Percentiles rank a stretch among this genome's conserved stretches.
These are phyloP conservation scores for Xylaria acuta DNA, from an alignment of 495 filamentous ascomycete genomes.

Conservation along the genomic window DNA sequence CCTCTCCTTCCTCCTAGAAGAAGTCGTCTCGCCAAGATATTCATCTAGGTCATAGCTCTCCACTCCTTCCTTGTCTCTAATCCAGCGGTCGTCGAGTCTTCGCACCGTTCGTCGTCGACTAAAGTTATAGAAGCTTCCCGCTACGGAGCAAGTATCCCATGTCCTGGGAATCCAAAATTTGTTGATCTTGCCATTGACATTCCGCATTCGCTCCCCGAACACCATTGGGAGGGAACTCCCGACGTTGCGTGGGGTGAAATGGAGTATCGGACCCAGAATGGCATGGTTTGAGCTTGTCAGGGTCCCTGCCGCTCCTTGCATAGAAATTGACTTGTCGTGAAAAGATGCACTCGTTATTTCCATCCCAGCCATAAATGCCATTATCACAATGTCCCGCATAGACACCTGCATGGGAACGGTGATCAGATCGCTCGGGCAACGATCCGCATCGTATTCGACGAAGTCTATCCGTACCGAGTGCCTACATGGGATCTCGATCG, in stretches of 20 bases:
- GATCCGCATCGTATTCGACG: constrained; percentile 13
- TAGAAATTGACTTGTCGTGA: constrained; percentile 11
- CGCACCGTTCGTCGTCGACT: constrained; percentile 6
- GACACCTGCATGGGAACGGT: constrained; percentile 13
- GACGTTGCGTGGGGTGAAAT: constrained; percentile 7
- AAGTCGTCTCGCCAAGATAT: background rate
- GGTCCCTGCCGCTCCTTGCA: constrained; percentile 8
- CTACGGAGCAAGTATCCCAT: constrained; percentile 12
- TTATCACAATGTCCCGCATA: constrained; percentile 9
- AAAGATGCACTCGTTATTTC: constrained; percentile 6
- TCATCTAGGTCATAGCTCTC: constrained; percentile 5
- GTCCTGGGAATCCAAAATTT: constrained; percentile 12
- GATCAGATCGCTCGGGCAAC: constrained; percentile 12
- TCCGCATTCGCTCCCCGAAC: background rate
- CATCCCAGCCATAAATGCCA: constrained; percentile 19
- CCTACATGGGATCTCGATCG: background rate
- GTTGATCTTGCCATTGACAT: background rate
- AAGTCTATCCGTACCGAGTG: constrained; percentile 6
- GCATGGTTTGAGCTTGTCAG: constrained; percentile 15
- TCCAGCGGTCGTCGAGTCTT: constrained; percentile 14
- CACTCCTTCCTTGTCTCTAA: constrained; percentile 6
- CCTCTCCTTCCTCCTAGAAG: background rate
- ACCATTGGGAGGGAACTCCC: background rate
- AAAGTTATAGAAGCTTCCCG: constrained; percentile 12
- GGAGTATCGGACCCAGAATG: constrained; percentile 12